Conservation (phyloP, 2,329 filamentous ascomycete species). For the Trichoderma brevicompactum region DNA sequence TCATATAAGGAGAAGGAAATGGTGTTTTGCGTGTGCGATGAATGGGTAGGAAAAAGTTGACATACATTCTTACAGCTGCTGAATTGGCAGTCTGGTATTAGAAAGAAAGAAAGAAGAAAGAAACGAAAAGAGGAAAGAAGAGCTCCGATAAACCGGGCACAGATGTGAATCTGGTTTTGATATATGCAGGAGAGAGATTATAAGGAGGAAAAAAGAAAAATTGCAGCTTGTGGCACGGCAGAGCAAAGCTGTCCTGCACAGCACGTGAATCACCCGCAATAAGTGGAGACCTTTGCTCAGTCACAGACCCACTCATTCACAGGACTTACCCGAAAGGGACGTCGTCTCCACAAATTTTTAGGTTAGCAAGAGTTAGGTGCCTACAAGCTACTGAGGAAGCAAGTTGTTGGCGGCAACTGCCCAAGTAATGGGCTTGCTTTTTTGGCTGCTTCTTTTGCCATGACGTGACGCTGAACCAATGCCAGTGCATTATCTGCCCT, state of each 20-base stretch:
- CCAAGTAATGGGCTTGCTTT: neutral
- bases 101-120: neutral
- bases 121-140: neutral
- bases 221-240: neutral
- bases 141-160: neutral
- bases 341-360: too few species aligned
- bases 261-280: neutral
- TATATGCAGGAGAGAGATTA: too few species aligned
- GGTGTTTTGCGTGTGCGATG: slow-evolving; percentile 1
- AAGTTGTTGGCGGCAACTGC: neutral
- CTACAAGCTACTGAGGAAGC: too few species aligned
- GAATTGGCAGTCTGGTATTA: neutral
- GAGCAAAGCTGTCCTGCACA: neutral
- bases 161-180: neutral
- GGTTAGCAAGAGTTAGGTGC: too few species aligned
- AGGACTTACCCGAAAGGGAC: too few species aligned
- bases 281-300: too few species aligned
- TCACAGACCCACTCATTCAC: too few species aligned
- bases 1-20: slow-evolving; percentile 41
- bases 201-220: neutral
- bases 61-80: slow-evolving; percentile 20
- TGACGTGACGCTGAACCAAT: slow-evolving; percentile 20
- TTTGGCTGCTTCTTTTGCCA: neutral
- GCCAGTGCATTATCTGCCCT: slow-evolving; percentile 9
- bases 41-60: neutral